These are phyloP conservation scores for Farysia itapuensis DNA, from an alignment of 1,284 basidiomycete genomes.

Conservation along the genomic window DNA sequence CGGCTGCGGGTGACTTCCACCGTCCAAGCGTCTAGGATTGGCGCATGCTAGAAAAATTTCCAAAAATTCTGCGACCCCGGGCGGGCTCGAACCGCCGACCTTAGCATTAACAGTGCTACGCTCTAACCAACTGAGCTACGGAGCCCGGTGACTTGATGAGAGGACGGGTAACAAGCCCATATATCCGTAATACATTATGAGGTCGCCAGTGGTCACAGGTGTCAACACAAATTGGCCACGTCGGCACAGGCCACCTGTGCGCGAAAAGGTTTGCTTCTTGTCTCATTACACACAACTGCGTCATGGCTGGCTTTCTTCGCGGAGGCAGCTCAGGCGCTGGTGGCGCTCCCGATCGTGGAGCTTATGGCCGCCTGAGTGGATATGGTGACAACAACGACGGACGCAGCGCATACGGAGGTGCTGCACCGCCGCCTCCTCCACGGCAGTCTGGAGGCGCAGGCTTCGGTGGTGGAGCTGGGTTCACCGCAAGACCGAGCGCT, in stretches of 20 bases:
- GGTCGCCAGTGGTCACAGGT: too few relatives aligned
- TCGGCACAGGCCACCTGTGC: too few relatives aligned
- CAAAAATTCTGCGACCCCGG: constrained; percentile 43
- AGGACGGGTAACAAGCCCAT: too few relatives aligned
- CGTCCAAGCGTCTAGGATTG: too few relatives aligned
- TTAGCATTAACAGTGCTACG: constrained; percentile 51
- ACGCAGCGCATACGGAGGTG: constrained; percentile 18
- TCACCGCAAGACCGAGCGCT: background rate
- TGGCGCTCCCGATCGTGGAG: constrained; percentile 1
- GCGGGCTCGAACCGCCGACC: constrained; percentile 50
- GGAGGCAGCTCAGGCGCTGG: constrained; percentile 28
- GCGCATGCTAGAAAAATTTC: too few relatives aligned
- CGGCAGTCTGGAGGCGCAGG: constrained; percentile 15
- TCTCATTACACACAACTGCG: too few relatives aligned
- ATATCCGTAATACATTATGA: too few relatives aligned
- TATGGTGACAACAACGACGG: constrained; percentile 10
- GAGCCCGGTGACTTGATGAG: too few relatives aligned
- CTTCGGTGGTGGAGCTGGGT: constrained; percentile 7
- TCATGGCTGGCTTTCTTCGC: constrained; percentile 44
- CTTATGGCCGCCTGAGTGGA: constrained; percentile 21
- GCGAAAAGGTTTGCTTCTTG: too few relatives aligned
- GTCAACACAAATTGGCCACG: too few relatives aligned
- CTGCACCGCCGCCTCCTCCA: constrained; percentile 8
- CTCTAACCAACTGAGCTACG: constrained; percentile 52
- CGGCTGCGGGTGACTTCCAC: too few relatives aligned